phyloP scores from a whole-genome alignment of 305 asterid genomes.

The Rubia tinctorum region DNA sequence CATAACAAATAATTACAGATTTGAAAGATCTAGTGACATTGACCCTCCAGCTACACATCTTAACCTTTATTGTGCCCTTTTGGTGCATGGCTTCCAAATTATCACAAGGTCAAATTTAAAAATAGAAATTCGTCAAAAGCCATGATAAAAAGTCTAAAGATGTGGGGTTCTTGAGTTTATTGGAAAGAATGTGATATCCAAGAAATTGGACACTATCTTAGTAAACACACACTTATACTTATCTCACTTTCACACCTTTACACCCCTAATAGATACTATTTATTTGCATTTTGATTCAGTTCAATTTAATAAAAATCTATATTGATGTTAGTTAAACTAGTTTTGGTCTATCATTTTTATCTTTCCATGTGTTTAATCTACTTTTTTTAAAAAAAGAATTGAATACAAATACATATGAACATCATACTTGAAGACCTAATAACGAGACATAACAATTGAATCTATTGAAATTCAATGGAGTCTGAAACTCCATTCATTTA shows the following conservation, averaged over 20 bases:
- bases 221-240: background rate
- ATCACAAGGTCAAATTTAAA: background rate
- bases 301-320: no score
- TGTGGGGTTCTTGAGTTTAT: background rate
- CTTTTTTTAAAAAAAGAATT: no score
- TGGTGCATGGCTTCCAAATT: constrained; percentile 10
- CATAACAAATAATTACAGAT: constrained; percentile 4
- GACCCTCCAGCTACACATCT: constrained; percentile 14
- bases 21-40: background rate
- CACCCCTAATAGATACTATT: no score
- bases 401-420: no score
- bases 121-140: background rate
- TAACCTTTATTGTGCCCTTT: constrained; percentile 4
- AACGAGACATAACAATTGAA: no score
- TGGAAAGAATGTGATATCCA: background rate
- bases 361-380: no score
- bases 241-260: background rate
- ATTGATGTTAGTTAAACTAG: no score
- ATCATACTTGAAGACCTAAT: no score
- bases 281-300: no score
- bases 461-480: no score
- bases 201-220: background rate
- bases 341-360: no score
- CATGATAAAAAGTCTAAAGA: background rate
- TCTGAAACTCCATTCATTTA: no score